A percentile compares a stretch with the other conserved stretches of the same genome.
Evolutionary conservation across 1,139 yeast genomes (phyloP).

Genomic region (Nakaseomyces kungkrabaensis): DNA sequence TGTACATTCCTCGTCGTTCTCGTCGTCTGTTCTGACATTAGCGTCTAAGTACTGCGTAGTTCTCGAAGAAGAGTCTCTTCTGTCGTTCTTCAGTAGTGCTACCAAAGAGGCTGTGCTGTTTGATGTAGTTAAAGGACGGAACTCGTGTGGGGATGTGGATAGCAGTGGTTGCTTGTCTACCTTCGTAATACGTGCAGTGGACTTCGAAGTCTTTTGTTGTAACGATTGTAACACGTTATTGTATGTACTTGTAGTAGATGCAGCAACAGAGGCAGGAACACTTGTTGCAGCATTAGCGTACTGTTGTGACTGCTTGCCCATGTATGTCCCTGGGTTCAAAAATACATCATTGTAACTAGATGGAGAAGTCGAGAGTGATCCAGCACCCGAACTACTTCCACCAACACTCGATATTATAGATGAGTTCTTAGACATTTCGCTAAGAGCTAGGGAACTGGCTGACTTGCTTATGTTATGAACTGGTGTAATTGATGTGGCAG

Average conservation of each 20-base stretch:
- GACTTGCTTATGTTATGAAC: conserved; percentile 3
- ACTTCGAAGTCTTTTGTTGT: neutral
- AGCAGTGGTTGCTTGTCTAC: neutral
- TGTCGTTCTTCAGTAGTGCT: neutral
- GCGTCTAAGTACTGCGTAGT: conserved; percentile 1
- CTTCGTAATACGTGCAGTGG: neutral
- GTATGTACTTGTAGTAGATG: neutral
- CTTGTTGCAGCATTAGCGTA: neutral
- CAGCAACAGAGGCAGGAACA: neutral
- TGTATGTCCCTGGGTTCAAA: neutral
- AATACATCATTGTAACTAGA: neutral
- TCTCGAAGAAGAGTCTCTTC: neutral
- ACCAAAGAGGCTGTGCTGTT: neutral
- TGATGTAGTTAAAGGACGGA: neutral
- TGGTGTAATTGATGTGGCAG: neutral
- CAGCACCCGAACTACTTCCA: conserved; percentile 1
- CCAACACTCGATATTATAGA: conserved; percentile 5
- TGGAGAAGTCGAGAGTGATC: conserved; percentile 2
- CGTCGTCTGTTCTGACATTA: conserved; percentile 1
- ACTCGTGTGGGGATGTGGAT: neutral
- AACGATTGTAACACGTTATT: neutral
- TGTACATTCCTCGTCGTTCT: conserved; percentile 1
- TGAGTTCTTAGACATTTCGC: conserved; percentile 8
- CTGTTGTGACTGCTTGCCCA: neutral
- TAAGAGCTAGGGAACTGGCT: conserved; percentile 7